phyloP scores from a whole-genome alignment of 2,329 filamentous ascomycete genomes.

The Mariannaea elegans region DNA sequence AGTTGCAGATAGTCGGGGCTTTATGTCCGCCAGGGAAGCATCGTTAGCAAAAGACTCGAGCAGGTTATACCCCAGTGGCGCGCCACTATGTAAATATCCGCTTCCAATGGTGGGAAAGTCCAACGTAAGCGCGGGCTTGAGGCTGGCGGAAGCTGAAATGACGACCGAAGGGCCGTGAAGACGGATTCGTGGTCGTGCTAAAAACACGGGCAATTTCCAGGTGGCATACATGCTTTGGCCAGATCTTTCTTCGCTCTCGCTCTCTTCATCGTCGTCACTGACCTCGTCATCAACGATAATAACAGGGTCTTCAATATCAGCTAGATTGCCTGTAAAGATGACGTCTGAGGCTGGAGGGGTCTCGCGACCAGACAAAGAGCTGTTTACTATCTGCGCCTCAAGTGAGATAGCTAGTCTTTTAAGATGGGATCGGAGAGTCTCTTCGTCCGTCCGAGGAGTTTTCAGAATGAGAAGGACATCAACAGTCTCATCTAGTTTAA shows the following conservation, averaged over 20 bases:
- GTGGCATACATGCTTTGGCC: constrained; percentile 60
- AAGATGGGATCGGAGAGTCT: constrained; percentile 66
- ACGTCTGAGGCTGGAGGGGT: constrained; percentile 62
- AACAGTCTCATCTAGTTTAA: constrained; percentile 74
- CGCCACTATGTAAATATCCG: constrained; percentile 75
- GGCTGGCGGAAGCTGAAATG: constrained; percentile 68
- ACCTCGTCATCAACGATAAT: constrained; percentile 53
- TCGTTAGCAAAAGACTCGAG: constrained; percentile 77
- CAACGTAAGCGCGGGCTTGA: constrained; percentile 58
- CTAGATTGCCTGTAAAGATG: constrained; percentile 65
- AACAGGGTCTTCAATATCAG: constrained; percentile 59
- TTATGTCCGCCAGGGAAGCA: constrained; percentile 66
- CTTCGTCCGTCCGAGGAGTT: constrained; percentile 67
- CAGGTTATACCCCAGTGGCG: constrained; percentile 78
- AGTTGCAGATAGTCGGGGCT: constrained; percentile 75
- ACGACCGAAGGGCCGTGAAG: constrained; percentile 73
- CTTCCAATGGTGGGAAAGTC: constrained; percentile 48
- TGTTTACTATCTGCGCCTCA: constrained; percentile 72
- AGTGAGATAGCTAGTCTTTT: constrained; percentile 71
- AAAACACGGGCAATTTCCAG: constrained; percentile 69
- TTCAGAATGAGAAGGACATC: constrained; percentile 74
- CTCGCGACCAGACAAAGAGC: constrained; percentile 58
- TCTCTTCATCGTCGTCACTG: constrained; percentile 35
- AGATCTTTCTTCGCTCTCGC: constrained; percentile 24
- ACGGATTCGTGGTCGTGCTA: constrained; percentile 68